A percentile compares a stretch with the other conserved stretches of the same genome.
Evolutionary conservation across 2,329 filamentous ascomycete genomes (phyloP).

Genomic region (Alternaria incomplexa): DNA sequence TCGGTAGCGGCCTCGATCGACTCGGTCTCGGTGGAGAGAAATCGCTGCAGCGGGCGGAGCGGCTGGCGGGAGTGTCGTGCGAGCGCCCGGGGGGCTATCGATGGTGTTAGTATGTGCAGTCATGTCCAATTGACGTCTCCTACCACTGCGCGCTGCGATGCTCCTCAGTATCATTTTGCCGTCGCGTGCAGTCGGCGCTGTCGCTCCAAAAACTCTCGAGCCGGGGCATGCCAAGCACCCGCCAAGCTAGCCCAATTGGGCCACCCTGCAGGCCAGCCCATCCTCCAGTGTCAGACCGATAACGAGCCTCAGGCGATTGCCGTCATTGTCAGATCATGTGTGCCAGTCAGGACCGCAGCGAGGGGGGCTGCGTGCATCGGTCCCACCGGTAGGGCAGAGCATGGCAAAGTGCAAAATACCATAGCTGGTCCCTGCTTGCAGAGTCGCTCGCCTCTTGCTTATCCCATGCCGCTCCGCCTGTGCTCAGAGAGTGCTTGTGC

Average conservation of each 20-base stretch:
- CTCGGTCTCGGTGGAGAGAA: conserved; percentile 42
- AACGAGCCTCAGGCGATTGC: background rate
- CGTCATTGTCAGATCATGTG: background rate
- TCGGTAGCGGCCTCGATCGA: conserved; percentile 39
- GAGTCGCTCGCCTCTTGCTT: background rate
- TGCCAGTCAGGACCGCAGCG: background rate
- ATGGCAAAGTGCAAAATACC: conserved; percentile 14
- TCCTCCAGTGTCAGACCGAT: background rate
- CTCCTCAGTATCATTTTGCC: conserved; percentile 53
- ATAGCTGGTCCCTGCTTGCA: conserved; percentile 7
- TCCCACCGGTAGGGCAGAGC: conserved; percentile 8
- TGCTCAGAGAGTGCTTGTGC: background rate
- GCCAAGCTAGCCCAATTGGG: background rate
- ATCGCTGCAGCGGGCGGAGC: conserved; percentile 28
- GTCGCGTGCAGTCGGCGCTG: conserved; percentile 5
- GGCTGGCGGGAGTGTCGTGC: conserved; percentile 25
- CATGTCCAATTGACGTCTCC: background rate
- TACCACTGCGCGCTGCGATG: conserved; percentile 50
- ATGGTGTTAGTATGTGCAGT: background rate
- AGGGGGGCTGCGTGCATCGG: conserved; percentile 9
- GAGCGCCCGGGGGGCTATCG: conserved; percentile 49
- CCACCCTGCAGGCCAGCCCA: background rate
- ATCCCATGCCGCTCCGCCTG: conserved; percentile 1
- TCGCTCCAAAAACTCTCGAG: conserved; percentile 9
- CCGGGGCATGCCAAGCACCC: conserved; percentile 1